phyloP scores from a whole-genome alignment of 169 alveolate species.

The Toxoplasma gondii region DNA sequence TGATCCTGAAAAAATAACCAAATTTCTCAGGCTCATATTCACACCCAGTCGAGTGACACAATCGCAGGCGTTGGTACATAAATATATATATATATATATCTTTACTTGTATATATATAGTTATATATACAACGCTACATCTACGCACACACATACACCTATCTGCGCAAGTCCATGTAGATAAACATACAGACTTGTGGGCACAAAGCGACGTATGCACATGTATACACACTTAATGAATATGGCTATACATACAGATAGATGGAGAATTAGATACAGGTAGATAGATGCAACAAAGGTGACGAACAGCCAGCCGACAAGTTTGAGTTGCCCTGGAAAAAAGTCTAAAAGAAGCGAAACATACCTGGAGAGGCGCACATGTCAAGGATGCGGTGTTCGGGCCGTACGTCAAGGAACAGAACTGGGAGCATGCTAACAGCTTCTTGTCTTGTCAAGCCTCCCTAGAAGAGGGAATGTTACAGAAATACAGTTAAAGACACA shows the following conservation, averaged over 20 bases:
- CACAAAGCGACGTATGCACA: too few species aligned
- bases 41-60: neutral
- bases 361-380: conserved; percentile 91
- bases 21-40: neutral
- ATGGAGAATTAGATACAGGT: neutral
- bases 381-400: conserved; percentile 80
- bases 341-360: neutral
- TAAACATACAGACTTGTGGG: neutral
- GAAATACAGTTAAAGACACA: neutral
- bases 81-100: neutral
- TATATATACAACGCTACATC: too few species aligned
- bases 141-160: too few species aligned
- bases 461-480: neutral
- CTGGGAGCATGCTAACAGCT: conserved; percentile 90
- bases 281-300: neutral
- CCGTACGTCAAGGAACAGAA: conserved; percentile 80
- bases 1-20: conserved; percentile 75
- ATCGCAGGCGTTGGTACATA: neutral
- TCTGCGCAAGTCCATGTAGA: neutral
- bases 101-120: neutral
- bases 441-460: conserved; percentile 78
- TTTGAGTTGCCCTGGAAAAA: too few species aligned
- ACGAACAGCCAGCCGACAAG: neutral
- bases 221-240: too few species aligned
- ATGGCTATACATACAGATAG: neutral